These are phyloP conservation scores for Retiboletus flavoniger DNA, from an alignment of 1,284 basidiomycete species.

Conservation along the genomic window DNA sequence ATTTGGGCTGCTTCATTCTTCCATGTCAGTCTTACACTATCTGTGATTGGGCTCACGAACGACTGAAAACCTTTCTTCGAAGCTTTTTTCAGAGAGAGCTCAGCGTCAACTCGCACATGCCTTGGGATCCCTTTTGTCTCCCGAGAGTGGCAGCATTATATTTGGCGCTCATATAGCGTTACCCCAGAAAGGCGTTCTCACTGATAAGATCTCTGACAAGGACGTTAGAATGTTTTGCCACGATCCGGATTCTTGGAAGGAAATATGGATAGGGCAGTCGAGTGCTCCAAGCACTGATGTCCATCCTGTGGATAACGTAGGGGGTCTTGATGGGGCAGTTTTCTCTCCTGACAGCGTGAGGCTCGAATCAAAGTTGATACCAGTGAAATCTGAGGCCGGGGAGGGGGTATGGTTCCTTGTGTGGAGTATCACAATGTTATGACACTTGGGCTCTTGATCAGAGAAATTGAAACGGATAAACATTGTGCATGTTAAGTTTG, in stretches of 20 bases:
- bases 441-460: not conserved
- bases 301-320: not conserved
- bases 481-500: no score
- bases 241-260: slow-evolving; percentile 21
- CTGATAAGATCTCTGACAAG: slow-evolving; percentile 1
- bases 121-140: slow-evolving; percentile 37
- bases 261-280: slow-evolving; percentile 18
- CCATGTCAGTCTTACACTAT: slow-evolving; percentile 33
- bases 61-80: not conserved
- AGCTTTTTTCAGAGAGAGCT: slow-evolving; percentile 41
- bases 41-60: not conserved
- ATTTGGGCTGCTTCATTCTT: slow-evolving; percentile 44
- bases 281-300: not conserved
- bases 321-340: not conserved
- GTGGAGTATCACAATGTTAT: slow-evolving; percentile 20
- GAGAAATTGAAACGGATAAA: not conserved
- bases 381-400: not conserved
- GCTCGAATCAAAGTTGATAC: not conserved
- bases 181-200: slow-evolving; percentile 7
- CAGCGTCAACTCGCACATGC: slow-evolving; percentile 37
- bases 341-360: slow-evolving; percentile 10
- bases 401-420: slow-evolving; percentile 5
- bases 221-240: slow-evolving; percentile 21
- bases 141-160: slow-evolving; percentile 39
- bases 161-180: slow-evolving; percentile 35